Evolutionary conservation across 176 grass and related monocot species (phyloP), one percentile per base, ranked within the genome.

Genomic region (Urochloa ruziziensis): DNA sequence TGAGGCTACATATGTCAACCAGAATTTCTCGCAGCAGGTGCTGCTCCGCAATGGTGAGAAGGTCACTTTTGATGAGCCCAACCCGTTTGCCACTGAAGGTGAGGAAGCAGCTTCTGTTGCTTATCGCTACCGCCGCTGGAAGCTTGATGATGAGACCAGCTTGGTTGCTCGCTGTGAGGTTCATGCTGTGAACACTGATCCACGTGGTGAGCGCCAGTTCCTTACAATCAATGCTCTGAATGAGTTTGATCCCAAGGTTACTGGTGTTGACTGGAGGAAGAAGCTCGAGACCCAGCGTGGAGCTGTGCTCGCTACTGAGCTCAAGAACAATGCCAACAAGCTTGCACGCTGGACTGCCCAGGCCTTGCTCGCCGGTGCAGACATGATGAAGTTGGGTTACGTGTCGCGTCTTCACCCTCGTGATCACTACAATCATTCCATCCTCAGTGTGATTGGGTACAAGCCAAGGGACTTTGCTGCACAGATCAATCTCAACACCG

Each of bases 301-400:
- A 0, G 94, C 94, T 32, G 94, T 93, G 39, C 91, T 96, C 40
- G 94, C 94, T 46, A 96, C 91, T 36, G 94, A 96, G 73, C 91
- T 96, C 52, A 96, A 96, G 88, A 96, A 96, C 86, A 96, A 96
- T 82, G 88, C 94, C 61, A 96, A 96, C 80, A 96, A 96, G 73
- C 91, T 96, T 33, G 94, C 94, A 4, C 89, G 91, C 70, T 96
- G 94, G 94, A 96, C 91, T 16, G 78, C 88, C 23, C 94, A 96
- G 73, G 91, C 94, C 24, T 82, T 96, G 73, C 91, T 96, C 0
- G 89, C 88, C 3, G 90, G 91, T 36, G 91, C 94, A 1, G 94
- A 96, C 61, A 86, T 93, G 87, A 96, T 96, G 94, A 96, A 96
- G 66, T 48, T 96, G 64, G 94, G 91, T 12, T 96, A 93, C 5